These are phyloP conservation scores for Oryza coarctata DNA, from an alignment of 176 grass and related monocot species.

Conservation along the genomic window DNA sequence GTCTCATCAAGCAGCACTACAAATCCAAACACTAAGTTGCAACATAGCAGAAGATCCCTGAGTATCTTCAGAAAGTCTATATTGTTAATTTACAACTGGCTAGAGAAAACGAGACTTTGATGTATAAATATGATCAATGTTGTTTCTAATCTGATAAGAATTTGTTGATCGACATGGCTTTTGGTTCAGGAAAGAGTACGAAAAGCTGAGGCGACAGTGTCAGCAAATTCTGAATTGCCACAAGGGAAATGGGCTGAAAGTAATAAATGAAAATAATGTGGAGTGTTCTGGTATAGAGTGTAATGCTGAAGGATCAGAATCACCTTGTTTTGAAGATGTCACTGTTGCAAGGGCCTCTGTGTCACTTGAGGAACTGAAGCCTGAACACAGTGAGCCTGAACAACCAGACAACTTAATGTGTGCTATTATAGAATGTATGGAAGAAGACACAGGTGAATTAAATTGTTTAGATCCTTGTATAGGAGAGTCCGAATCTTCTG, in stretches of 20 bases:
- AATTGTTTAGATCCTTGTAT: constrained; percentile 51
- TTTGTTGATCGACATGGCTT: constrained; percentile 22
- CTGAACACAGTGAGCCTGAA: constrained; percentile 36
- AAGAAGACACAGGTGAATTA: constrained; percentile 41
- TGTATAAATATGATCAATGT: not conserved
- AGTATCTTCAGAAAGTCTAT: not conserved
- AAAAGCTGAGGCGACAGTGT: constrained; percentile 84
- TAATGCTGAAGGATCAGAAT: constrained; percentile 62
- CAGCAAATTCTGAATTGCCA: constrained; percentile 54
- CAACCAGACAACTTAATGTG: constrained; percentile 36
- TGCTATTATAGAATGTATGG: constrained; percentile 28
- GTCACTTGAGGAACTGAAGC: constrained; percentile 50
- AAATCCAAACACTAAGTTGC: not conserved
- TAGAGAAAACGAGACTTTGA: not conserved
- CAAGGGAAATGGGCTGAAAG: constrained; percentile 66
- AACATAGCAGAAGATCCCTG: constrained; percentile 8
- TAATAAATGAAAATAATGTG: constrained; percentile 58
- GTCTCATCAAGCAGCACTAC: not conserved
- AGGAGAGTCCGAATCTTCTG: constrained; percentile 74
- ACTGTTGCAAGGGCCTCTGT: constrained; percentile 20
- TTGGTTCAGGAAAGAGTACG: constrained; percentile 87
- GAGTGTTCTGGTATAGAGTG: constrained; percentile 47
- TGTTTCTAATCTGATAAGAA: not conserved
- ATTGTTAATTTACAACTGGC: constrained; percentile 5
- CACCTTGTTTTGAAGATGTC: constrained; percentile 57